Evolutionary conservation across 2,329 filamentous ascomycete species (phyloP).

Genomic region (Emydomyces testavorans): DNA sequence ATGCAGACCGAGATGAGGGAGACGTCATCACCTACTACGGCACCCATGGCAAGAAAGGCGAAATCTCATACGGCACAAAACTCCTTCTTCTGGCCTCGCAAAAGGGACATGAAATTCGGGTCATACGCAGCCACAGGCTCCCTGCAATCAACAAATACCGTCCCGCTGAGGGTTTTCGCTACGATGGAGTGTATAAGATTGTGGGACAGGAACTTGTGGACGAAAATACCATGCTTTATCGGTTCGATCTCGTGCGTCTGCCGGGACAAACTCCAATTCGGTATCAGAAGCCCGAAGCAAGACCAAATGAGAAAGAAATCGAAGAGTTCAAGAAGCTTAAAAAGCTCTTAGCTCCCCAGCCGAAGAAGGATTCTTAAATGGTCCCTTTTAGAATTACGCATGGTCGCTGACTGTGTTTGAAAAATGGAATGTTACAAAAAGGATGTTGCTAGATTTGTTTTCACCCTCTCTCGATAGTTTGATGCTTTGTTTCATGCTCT

Average conservation of each 20-base stretch:
- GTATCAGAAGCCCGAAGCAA: conserved; percentile 29
- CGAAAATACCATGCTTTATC: conserved; percentile 32
- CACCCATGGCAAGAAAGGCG: conserved; percentile 32
- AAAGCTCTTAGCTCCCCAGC: background rate
- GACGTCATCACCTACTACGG: conserved; percentile 43
- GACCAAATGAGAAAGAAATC: conserved; percentile 36
- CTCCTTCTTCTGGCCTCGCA: conserved; percentile 33
- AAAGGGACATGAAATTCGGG: conserved; percentile 36
- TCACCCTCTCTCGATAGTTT: too few relatives aligned
- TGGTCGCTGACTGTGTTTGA: background rate
- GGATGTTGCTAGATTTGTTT: too few relatives aligned
- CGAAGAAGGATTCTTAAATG: background rate
- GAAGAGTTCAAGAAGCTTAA: conserved; percentile 12
- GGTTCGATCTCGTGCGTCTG: conserved; percentile 39
- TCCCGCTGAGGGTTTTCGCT: conserved; percentile 42
- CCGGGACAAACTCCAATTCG: conserved; percentile 40
- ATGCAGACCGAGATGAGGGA: conserved; percentile 42
- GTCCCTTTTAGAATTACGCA: too few relatives aligned
- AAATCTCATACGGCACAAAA: conserved; percentile 28
- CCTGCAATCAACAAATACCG: conserved; percentile 30
- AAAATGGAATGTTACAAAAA: too few relatives aligned
- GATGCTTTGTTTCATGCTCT: too few relatives aligned
- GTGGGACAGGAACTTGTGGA: conserved; percentile 32
- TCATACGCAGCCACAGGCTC: conserved; percentile 38
- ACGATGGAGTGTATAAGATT: conserved; percentile 48